Evolutionary conservation across 768 basidiomycete species (phyloP).

Genomic region (Leccinum longicurvipes): DNA sequence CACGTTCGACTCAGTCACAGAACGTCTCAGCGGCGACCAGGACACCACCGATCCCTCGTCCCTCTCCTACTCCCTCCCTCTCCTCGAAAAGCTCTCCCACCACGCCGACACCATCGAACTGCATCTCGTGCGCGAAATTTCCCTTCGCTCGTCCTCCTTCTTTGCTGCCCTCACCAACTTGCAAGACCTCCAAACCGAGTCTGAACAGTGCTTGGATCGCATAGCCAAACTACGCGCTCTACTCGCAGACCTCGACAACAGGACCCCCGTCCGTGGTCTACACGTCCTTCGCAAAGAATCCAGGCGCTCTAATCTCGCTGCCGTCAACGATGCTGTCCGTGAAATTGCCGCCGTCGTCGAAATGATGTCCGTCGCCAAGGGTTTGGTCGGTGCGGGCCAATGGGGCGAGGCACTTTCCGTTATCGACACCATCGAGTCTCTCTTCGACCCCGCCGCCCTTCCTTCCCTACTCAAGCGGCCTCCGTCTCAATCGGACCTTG

Average conservation of each 20-base stretch:
- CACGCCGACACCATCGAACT: constrained; percentile 93
- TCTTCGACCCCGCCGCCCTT: constrained; percentile 42
- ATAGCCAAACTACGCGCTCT: constrained; percentile 70
- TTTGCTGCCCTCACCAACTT: constrained; percentile 95
- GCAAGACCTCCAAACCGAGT: constrained; percentile 88
- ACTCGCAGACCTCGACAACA: constrained; percentile 72
- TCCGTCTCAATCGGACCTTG: constrained; percentile 12
- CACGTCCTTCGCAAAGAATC: constrained; percentile 65
- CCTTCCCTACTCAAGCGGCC: not conserved
- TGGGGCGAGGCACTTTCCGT: constrained; percentile 83
- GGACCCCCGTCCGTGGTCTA: constrained; percentile 76
- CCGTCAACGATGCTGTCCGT: constrained; percentile 59
- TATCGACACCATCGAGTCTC: constrained; percentile 60
- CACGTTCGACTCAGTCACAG: constrained; percentile 76
- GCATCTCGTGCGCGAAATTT: constrained; percentile 92
- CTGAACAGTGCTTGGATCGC: constrained; percentile 73
- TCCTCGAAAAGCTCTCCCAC: constrained; percentile 87
- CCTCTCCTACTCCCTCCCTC: constrained; percentile 63
- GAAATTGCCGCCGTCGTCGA: constrained; percentile 72
- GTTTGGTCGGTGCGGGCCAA: constrained; percentile 78
- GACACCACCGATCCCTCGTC: constrained; percentile 53
- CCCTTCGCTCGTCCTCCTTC: constrained; percentile 86
- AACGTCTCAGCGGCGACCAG: constrained; percentile 41
- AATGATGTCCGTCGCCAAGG: constrained; percentile 66
- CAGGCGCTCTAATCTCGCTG: constrained; percentile 56